These are phyloP conservation scores for Arthrobotrys megalospora DNA, from an alignment of 2,329 filamentous ascomycete species.

Conservation along the genomic window DNA sequence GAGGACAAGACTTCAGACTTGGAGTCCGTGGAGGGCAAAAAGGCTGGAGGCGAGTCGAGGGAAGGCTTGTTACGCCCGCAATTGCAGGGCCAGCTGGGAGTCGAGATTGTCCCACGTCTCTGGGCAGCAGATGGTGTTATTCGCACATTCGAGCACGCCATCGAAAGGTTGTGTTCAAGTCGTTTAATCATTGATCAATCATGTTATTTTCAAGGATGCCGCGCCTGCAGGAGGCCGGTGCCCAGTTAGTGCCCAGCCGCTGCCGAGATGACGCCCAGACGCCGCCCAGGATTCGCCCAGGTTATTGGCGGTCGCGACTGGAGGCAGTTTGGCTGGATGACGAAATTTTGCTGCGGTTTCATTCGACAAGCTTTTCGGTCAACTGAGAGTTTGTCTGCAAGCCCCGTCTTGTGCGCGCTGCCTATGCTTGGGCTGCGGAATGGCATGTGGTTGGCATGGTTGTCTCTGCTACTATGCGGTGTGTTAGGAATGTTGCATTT, in stretches of 20 bases:
- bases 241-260: conserved; percentile 37
- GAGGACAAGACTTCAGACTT: conserved; percentile 44
- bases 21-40: conserved; percentile 20
- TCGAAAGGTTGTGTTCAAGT: conserved; percentile 29
- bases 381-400: conserved; percentile 36
- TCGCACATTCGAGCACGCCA: conserved; percentile 43
- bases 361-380: conserved; percentile 58
- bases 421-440: conserved; percentile 31
- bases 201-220: conserved; percentile 16
- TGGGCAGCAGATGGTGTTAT: conserved; percentile 57
- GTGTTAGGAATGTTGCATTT: conserved; percentile 45
- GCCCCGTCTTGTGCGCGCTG: conserved; percentile 24
- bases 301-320: conserved; percentile 42
- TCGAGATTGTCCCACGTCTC: conserved; percentile 35
- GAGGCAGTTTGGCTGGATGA: conserved; percentile 26
- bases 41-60: background rate
- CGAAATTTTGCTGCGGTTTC: conserved; percentile 55
- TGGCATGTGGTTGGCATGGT: conserved; percentile 21
- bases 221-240: conserved; percentile 33
- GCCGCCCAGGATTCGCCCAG: conserved; percentile 51
- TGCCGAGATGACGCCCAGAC: conserved; percentile 49
- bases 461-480: background rate
- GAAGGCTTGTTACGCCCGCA: background rate
- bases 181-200: conserved; percentile 17
- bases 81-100: background rate